A percentile compares a stretch with the other conserved stretches of the same genome.
phyloP scores from a whole-genome alignment of 768 basidiomycete genomes.

The Podaxis sp. region DNA sequence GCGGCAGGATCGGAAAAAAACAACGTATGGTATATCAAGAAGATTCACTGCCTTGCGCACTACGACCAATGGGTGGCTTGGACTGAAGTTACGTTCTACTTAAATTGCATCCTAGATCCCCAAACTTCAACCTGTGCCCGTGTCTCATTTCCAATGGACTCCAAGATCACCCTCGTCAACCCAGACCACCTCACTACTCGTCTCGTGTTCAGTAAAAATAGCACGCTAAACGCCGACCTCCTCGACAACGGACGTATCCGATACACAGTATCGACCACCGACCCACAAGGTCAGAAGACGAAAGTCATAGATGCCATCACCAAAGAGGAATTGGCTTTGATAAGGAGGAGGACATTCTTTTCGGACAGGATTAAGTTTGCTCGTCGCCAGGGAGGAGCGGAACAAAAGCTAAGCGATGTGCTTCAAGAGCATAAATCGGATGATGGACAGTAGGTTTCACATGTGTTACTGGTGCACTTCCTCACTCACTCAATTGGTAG shows the following conservation, averaged over 20 bases:
- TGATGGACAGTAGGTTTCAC: constrained; percentile 19
- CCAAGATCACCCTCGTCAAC: constrained; percentile 18
- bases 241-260: constrained; percentile 20
- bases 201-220: constrained; percentile 24
- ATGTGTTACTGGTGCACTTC: neutral
- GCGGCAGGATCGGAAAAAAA: too few relatives aligned
- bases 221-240: constrained; percentile 21
- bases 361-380: constrained; percentile 26
- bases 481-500: neutral
- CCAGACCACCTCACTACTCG: constrained; percentile 4
- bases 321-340: constrained; percentile 19
- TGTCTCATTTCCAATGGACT: constrained; percentile 2
- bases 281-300: constrained; percentile 19
- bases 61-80: too few relatives aligned
- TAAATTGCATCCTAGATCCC: too few relatives aligned
- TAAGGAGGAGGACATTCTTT: constrained; percentile 20
- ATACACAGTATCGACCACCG: constrained; percentile 22
- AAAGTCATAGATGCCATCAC: constrained; percentile 22
- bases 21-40: too few relatives aligned
- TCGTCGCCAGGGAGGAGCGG: constrained; percentile 19
- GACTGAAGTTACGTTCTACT: too few relatives aligned
- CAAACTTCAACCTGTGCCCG: neutral
- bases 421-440: constrained; percentile 15
- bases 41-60: too few relatives aligned
- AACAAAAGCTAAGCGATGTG: constrained; percentile 24